Evolutionary conservation across 352 stramenopile species (phyloP).

Genomic region (Globisporangium megalacanthum): DNA sequence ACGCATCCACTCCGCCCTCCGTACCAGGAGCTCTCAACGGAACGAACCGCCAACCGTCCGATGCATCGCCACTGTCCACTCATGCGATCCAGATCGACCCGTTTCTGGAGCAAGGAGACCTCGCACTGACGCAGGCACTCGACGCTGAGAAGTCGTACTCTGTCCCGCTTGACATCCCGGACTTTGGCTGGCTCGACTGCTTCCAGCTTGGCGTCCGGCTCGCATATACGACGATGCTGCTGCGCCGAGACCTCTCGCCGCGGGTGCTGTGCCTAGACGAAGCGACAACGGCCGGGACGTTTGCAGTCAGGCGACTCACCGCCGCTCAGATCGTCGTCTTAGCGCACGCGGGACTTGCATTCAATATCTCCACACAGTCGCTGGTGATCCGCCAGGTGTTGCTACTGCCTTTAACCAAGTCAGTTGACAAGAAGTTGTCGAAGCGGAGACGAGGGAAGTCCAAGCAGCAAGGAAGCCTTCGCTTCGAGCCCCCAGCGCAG

Average conservation of each 20-base stretch:
- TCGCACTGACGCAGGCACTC: conserved; percentile 26
- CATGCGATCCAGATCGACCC: conserved; percentile 20
- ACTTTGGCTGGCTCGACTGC: conserved; percentile 43
- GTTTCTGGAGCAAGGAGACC: neutral
- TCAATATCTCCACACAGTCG: conserved; percentile 32
- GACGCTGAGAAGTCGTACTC: conserved; percentile 45
- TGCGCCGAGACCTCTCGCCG: conserved; percentile 47
- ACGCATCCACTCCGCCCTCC: neutral
- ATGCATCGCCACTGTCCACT: neutral
- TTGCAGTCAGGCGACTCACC: conserved; percentile 17
- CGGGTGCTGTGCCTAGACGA: conserved; percentile 30
- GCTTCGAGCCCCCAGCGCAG: neutral
- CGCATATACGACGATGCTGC: conserved; percentile 39
- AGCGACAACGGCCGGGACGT: conserved; percentile 4
- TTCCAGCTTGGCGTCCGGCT: conserved; percentile 44
- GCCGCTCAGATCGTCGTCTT: conserved; percentile 24
- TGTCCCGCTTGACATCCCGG: conserved; percentile 29
- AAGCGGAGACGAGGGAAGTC: conserved; percentile 8
- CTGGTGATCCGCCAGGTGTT: conserved; percentile 25
- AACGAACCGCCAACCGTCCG: too few species aligned
- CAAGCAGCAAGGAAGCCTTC: neutral
- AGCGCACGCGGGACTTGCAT: conserved; percentile 29
- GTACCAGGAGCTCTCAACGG: too few species aligned
- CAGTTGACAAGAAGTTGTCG: conserved; percentile 10
- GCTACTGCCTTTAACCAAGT: conserved; percentile 6